phyloP scores from a whole-genome alignment of 805 yeast species.

The Candida rishiriensis region DNA sequence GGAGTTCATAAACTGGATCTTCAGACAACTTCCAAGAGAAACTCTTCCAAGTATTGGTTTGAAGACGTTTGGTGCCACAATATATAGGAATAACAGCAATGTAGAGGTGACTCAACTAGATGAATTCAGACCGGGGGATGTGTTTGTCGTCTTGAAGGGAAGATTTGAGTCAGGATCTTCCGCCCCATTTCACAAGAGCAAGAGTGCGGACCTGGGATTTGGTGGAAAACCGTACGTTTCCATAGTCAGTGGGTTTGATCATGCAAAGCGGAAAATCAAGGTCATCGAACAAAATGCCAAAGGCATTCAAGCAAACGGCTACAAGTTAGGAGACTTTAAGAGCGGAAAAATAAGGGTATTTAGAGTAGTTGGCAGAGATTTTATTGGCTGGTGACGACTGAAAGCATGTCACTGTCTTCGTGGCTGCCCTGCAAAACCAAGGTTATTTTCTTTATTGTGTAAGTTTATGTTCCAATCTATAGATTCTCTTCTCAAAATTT shows the following conservation, averaged over 20 bases:
- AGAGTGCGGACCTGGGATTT: constrained; percentile 49
- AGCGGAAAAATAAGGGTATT: constrained; percentile 77
- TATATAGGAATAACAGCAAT: constrained; percentile 55
- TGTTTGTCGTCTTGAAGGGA: constrained; percentile 71
- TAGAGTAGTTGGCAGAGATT: constrained; percentile 70
- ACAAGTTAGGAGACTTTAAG: constrained; percentile 67
- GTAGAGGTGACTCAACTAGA: constrained; percentile 47
- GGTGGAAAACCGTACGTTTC: constrained; percentile 51
- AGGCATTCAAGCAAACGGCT: constrained; percentile 53
- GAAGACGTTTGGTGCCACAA: constrained; percentile 68
- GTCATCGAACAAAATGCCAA: constrained; percentile 59
- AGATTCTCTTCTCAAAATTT: no score
- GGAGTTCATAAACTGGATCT: constrained; percentile 33
- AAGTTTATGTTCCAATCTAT: neutral
- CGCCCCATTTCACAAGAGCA: constrained; percentile 21
- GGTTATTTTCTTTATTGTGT: no score
- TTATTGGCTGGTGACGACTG: constrained; percentile 58
- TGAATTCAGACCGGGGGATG: constrained; percentile 78
- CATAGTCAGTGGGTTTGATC: constrained; percentile 70
- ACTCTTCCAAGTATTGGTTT: constrained; percentile 47
- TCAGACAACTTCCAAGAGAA: constrained; percentile 33
- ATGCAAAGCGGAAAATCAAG: constrained; percentile 61
- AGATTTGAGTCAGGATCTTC: constrained; percentile 64
- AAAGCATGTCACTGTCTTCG: no score
- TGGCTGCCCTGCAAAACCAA: no score